Evolutionary conservation across 305 asterid genomes (phyloP), one percentile per base, ranked within the genome.

Genomic region (Fraxinus dipetala): DNA sequence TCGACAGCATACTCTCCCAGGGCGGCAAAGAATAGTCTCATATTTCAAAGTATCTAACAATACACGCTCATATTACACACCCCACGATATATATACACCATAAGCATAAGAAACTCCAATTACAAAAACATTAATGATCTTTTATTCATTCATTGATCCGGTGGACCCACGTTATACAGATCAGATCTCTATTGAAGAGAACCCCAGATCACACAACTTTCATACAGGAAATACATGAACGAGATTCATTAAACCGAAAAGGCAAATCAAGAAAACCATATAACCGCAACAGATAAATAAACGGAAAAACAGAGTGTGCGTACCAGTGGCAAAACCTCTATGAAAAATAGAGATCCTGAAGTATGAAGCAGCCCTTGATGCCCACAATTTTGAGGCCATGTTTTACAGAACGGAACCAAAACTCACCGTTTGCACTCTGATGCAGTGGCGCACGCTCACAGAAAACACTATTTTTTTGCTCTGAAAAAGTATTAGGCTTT

Each of bases 261-360:
- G n/a, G 8, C 69, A 54, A 22, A 85, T 36, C 18, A 72, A 75
- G 43, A 80, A 59, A 72, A 45, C 34, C 79, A 16, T 8, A 79
- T 10, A 36, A 6, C 31, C 5, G 70, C 20, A 22, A 1, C 35
- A 72, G 72, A 20, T 22, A 59, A 77, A 76, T 13, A 31, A 67
- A 85, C 40, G 20, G 8, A 13, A 2, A 28, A 78, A 18, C 1
- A 18, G 48, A 38, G 3, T 38, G 1, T 20, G 70, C 82, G 38
- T 83, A 95, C 99, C 98, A 70, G 98, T 92, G 81, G 97, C 97
- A 79, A 94, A 95, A 81, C 93, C 97, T 87, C 99, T 88, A 89
- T 82, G 85, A 79, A 89, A 92, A 77, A 85, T 86, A 61, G 96
- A 91, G 97, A 95, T 92, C 97, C 88, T 90, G 24, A 95, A 91